Evolutionary conservation across 768 basidiomycete species (phyloP), one percentile per base, ranked within the genome.

Genomic region (Suillus subalutaceus): DNA sequence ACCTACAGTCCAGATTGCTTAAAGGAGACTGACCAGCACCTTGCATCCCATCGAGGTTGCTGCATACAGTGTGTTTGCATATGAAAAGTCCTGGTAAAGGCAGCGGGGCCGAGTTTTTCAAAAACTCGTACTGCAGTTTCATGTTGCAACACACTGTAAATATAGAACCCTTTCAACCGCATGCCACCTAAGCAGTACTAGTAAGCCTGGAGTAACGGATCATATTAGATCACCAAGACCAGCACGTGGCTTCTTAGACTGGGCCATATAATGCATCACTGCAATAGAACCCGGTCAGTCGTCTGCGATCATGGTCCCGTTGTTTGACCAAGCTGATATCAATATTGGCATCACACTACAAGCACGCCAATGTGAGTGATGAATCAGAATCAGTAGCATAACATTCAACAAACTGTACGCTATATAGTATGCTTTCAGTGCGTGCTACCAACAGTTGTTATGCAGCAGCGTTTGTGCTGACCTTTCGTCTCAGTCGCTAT

Each of bases 251-350:
- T 18, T 35, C 9, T 35, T 9, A 20, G 9, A n/a, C 15, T 32
- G n/a, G n/a, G 3, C 6, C 2, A 38, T 38, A 38, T 57, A 57
- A 57, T 38, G 3, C 10, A 13, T 38, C 16, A 4, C 6, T 57
- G 12, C 37, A 15, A 23, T 7, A 23, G 1, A n/a, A 38, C 6
- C n/a, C 10, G 6, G n/a, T 9, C 56, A 97, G 96, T 77, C 26
- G 15, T 40, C 15, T 4, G 8, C 15, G 2, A 7, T 58, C 57
- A 23, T 58, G 37, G 37, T 58, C 15, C 20, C 7, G 8, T 58
- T 16, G 7, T 38, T 58, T 58, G 23, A 38, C 37, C 57, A 58
- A n/a, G n/a, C 57, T 26, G 57, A 58, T 40, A 26, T 38, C 15
- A 9, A 4, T 9, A 58, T 23, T 2, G 57, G 57, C 7, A 16